A percentile compares a stretch with the other conserved stretches of the same genome.
phyloP scores from a whole-genome alignment of 257 asterid species.

The Petunia axillaris region DNA sequence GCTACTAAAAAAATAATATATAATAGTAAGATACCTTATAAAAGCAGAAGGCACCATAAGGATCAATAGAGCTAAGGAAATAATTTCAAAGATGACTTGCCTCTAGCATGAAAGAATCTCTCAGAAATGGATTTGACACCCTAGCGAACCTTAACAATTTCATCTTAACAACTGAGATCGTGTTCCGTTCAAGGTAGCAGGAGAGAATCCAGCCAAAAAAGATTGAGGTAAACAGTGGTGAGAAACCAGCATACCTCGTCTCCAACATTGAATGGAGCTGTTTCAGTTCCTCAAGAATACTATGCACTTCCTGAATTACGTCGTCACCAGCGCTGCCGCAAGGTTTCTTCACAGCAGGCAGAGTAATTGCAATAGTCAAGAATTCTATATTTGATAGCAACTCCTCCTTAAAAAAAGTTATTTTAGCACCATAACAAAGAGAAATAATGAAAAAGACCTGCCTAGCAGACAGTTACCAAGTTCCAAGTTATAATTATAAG shows the following conservation, averaged over 20 bases:
- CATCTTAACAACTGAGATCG: not conserved
- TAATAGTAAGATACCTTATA: not conserved
- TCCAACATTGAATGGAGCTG: constrained; percentile 25
- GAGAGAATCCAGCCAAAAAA: too few relatives aligned
- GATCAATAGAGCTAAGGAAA: not conserved
- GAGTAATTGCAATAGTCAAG: constrained; percentile 22
- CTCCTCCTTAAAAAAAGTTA: not conserved
- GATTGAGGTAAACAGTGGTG: not conserved
- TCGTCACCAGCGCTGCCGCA: constrained; percentile 22
- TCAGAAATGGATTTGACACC: not conserved
- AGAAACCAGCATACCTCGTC: constrained; percentile 31
- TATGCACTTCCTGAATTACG: constrained; percentile 14
- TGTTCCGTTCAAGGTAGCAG: not conserved
- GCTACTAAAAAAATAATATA: too few relatives aligned
- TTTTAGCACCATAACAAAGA: not conserved
- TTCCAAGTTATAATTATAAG: not conserved
- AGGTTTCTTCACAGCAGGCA: constrained; percentile 23
- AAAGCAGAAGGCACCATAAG: too few relatives aligned
- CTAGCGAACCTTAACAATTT: not conserved
- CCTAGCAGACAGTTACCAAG: not conserved
- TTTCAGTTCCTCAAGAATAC: constrained; percentile 36
- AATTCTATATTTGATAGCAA: too few relatives aligned
- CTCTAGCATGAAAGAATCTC: not conserved
- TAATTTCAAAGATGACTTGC: not conserved
- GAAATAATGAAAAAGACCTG: too few relatives aligned